Conservation (phyloP, 2,329 filamentous ascomycete genomes). For the Fusarium multiceps region DNA sequence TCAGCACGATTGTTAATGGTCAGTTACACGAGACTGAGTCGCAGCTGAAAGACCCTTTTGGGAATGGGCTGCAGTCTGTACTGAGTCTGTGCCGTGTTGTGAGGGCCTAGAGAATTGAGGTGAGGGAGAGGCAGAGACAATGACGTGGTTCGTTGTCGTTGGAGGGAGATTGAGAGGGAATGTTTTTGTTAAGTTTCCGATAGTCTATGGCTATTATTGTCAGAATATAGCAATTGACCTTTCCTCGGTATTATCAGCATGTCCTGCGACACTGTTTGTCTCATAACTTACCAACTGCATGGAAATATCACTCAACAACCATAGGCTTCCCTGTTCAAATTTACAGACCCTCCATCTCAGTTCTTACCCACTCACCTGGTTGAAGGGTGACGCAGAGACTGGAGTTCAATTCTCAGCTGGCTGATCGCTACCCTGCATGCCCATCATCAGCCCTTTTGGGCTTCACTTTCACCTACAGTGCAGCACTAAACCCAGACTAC, state of each 20-base stretch:
- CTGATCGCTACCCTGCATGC: constrained; percentile 21
- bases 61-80: constrained; percentile 15
- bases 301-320: background rate
- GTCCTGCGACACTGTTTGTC: background rate
- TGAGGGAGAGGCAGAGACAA: constrained; percentile 4
- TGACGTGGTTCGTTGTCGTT: constrained; percentile 28
- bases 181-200: background rate
- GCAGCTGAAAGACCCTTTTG: constrained; percentile 37
- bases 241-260: background rate
- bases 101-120: background rate
- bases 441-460: constrained; percentile 12
- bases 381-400: background rate
- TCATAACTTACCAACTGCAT: background rate
- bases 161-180: background rate
- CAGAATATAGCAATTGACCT: background rate
- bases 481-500: background rate
- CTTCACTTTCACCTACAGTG: background rate
- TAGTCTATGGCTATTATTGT: background rate
- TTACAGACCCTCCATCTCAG: background rate
- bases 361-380: constrained; percentile 18
- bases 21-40: background rate
- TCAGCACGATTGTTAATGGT: constrained; percentile 7
- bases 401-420: constrained; percentile 22
- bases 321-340: background rate
- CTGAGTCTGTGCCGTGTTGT: background rate